phyloP scores from a whole-genome alignment of 1,284 basidiomycete species.

The Taiwanofungus camphoratus region DNA sequence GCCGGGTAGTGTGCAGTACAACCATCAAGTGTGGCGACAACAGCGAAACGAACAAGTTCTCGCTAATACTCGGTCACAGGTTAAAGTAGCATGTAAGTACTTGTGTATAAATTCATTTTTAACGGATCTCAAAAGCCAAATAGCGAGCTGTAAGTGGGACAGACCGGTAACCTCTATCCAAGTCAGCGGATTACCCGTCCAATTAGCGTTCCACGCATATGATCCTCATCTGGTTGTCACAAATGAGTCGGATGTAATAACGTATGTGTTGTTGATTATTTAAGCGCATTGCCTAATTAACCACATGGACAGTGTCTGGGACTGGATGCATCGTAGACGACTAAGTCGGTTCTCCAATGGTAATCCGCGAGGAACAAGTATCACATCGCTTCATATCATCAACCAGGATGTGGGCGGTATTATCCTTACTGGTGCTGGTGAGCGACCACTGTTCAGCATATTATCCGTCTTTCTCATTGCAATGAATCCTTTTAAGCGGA shows the following conservation, averaged over 20 bases:
- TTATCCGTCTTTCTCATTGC: neutral
- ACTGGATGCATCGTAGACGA: constrained; percentile 82
- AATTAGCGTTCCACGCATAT: constrained; percentile 87
- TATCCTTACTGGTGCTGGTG: constrained; percentile 84
- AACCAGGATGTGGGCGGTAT: constrained; percentile 95
- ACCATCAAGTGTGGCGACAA: constrained; percentile 94
- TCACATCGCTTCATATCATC: constrained; percentile 90
- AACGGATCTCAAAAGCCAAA: neutral
- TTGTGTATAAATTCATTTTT: neutral
- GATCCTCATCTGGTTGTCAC: constrained; percentile 86
- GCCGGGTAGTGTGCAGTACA: constrained; percentile 90
- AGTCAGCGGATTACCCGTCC: constrained; percentile 66
- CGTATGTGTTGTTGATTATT: constrained; percentile 42
- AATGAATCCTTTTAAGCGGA: constrained; percentile 53
- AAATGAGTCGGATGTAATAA: constrained; percentile 84
- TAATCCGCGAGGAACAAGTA: constrained; percentile 75
- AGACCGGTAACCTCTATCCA: constrained; percentile 72
- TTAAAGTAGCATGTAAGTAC: constrained; percentile 62
- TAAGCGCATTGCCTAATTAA: neutral
- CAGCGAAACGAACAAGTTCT: constrained; percentile 83
- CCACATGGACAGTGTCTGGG: constrained; percentile 68
- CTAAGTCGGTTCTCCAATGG: constrained; percentile 88
- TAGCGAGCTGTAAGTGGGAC: constrained; percentile 69
- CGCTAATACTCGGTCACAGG: constrained; percentile 67
- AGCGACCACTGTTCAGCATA: constrained; percentile 21